Evolutionary conservation across 2,329 filamentous ascomycete genomes (phyloP).

Genomic region (Lecanicillium sp.): DNA sequence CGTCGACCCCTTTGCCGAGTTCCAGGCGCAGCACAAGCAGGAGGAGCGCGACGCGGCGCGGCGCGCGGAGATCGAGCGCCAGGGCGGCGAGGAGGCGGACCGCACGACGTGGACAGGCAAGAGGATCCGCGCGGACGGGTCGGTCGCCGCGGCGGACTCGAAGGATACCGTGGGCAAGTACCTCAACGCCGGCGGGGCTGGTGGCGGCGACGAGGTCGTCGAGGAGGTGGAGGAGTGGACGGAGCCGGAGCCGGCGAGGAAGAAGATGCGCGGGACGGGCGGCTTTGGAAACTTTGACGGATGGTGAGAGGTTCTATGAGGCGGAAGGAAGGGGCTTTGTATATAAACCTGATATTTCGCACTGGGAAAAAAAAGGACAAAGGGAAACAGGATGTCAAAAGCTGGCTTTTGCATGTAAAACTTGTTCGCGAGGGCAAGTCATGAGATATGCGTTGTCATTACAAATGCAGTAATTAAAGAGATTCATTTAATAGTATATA

Average conservation of each 20-base stretch:
- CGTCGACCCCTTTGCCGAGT: slow-evolving; percentile 93
- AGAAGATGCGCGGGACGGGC: slow-evolving; percentile 65
- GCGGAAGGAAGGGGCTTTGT: too few species aligned
- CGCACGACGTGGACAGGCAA: slow-evolving; percentile 95
- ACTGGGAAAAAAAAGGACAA: too few species aligned
- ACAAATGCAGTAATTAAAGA: too few species aligned
- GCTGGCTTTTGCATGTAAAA: too few species aligned
- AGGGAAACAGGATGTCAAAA: too few species aligned
- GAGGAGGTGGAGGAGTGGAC: slow-evolving; percentile 57
- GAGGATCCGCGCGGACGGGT: slow-evolving; percentile 65
- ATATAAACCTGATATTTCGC: too few species aligned
- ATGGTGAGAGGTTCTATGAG: slow-evolving; percentile 64
- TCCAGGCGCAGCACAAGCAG: slow-evolving; percentile 66
- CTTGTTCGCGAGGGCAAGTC: too few species aligned
- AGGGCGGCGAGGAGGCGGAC: slow-evolving; percentile 78
- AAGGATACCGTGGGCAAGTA: slow-evolving; percentile 68
- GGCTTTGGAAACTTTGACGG: slow-evolving; percentile 94
- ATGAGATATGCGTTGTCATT: too few species aligned
- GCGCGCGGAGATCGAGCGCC: slow-evolving; percentile 54
- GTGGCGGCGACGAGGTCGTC: slow-evolving; percentile 47
- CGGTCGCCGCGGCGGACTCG: slow-evolving; percentile 39
- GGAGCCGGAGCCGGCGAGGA: slow-evolving; percentile 67
- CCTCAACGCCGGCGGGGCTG: slow-evolving; percentile 50
- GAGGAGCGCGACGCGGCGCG: slow-evolving; percentile 52
- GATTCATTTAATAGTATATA: too few species aligned